Conservation (phyloP, 108 stramenopile species). For the Skeletonema marinoi region DNA sequence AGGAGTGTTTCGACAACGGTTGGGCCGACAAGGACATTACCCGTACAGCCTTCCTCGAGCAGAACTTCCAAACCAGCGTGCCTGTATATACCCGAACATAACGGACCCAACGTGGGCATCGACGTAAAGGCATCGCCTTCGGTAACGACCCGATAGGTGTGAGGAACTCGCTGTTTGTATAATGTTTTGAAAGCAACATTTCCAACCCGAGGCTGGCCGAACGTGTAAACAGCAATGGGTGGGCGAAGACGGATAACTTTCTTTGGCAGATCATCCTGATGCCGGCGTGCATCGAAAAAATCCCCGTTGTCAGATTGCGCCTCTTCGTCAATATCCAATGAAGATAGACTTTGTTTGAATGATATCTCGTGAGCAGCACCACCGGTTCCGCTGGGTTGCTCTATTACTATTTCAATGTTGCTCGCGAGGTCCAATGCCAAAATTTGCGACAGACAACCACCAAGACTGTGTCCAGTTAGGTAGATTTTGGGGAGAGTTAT, state of each 20-base stretch:
- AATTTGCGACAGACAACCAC: conserved; percentile 75
- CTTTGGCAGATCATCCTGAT: not conserved
- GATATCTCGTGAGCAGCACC: conserved; percentile 1
- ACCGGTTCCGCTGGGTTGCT: conserved; percentile 13
- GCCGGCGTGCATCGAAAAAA: conserved; percentile 20
- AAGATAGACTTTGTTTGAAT: conserved; percentile 17
- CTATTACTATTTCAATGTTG: conserved; percentile 71
- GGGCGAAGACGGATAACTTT: conserved; percentile 60
- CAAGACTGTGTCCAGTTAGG: conserved; percentile 74
- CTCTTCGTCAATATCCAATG: conserved; percentile 27
- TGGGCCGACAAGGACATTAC: conserved; percentile 80
- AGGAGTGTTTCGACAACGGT: conserved; percentile 84
- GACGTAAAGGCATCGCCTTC: conserved; percentile 80
- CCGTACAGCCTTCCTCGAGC: conserved; percentile 78
- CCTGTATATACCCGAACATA: conserved; percentile 68
- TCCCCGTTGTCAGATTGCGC: not conserved
- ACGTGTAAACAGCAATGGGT: conserved; percentile 78
- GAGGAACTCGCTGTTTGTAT: conserved; percentile 79
- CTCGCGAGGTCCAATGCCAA: conserved; percentile 77
- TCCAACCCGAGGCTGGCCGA: conserved; percentile 60
- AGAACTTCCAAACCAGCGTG: conserved; percentile 81
- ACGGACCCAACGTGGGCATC: conserved; percentile 58
- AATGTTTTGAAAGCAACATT: conserved; percentile 62
- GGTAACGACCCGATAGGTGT: conserved; percentile 74
- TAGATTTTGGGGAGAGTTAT: conserved; percentile 83